Evolutionary conservation across 208 protist species (phyloP).

Genomic region (Cochliopodium minus): DNA sequence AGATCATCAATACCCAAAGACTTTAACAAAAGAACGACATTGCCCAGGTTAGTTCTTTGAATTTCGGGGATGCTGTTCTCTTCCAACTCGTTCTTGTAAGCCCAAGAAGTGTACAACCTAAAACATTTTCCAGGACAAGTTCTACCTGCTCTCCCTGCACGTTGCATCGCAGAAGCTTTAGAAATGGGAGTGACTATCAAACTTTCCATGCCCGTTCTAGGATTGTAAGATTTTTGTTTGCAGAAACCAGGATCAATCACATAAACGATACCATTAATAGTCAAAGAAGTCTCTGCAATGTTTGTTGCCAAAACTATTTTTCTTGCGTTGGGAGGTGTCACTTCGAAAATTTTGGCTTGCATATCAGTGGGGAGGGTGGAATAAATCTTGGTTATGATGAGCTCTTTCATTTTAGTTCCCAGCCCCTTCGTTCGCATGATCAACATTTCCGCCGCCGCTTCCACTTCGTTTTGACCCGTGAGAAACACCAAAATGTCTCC

Average conservation of each 20-base stretch:
- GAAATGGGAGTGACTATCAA: constrained; percentile 76
- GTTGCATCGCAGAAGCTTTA: constrained; percentile 72
- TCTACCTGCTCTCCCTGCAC: constrained; percentile 86
- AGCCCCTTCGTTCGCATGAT: constrained; percentile 39
- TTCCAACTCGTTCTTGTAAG: constrained; percentile 72
- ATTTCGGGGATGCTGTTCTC: constrained; percentile 91
- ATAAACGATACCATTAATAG: constrained; percentile 93
- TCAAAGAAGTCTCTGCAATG: constrained; percentile 97
- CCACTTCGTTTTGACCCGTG: constrained; percentile 76
- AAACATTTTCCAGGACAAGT: constrained; percentile 88
- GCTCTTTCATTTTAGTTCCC: constrained; percentile 48
- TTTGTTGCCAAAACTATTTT: constrained; percentile 94
- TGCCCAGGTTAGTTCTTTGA: constrained; percentile 85
- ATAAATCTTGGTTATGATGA: constrained; percentile 60
- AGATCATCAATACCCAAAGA: constrained; percentile 84
- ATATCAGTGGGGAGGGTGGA: constrained; percentile 84
- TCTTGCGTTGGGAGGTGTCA: constrained; percentile 47
- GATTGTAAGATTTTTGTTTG: constrained; percentile 92
- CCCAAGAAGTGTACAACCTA: constrained; percentile 80
- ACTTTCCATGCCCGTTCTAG: constrained; percentile 82
- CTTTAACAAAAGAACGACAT: constrained; percentile 84
- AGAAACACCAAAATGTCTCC: constrained; percentile 77
- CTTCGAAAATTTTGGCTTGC: constrained; percentile 84
- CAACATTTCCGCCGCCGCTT: constrained; percentile 36
- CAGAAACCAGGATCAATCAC: constrained; percentile 91